A percentile compares a stretch with the other conserved stretches of the same genome.
phyloP scores from a whole-genome alignment of 768 basidiomycete genomes.

The Boletellus ananas region DNA sequence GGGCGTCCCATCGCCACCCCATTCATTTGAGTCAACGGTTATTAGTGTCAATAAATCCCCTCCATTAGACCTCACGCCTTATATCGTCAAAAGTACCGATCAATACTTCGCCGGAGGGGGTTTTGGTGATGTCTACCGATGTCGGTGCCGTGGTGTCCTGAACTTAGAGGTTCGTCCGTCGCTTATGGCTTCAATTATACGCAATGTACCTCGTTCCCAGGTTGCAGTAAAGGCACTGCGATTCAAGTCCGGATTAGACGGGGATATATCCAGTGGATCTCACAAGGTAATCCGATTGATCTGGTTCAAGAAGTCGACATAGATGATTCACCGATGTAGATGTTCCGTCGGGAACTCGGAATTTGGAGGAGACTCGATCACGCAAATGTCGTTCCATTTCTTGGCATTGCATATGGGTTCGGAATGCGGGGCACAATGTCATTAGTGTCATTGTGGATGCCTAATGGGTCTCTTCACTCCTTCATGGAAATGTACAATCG shows the following conservation, averaged over 20 bases:
- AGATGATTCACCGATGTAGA: neutral
- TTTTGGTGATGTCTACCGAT: constrained; percentile 16
- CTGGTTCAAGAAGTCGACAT: neutral
- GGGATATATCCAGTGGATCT: neutral
- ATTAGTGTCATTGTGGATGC: too few species aligned
- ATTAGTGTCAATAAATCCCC: neutral
- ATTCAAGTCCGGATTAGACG: constrained; percentile 5
- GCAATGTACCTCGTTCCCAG: neutral
- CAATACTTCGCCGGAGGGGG: constrained; percentile 4
- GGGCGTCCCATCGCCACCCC: too few species aligned
- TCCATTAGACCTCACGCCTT: constrained; percentile 8
- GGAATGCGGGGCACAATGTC: too few species aligned
- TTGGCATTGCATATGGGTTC: too few species aligned
- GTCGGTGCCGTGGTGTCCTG: constrained; percentile 1
- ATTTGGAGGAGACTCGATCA: too few species aligned
- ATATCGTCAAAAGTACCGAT: neutral
- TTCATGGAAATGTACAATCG: too few species aligned
- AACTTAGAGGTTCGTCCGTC: neutral
- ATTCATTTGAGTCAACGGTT: neutral
- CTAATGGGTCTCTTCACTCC: too few species aligned
- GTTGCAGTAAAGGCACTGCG: constrained; percentile 25
- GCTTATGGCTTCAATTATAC: accelerated
- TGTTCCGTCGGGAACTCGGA: constrained; percentile 27
- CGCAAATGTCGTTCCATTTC: too few species aligned
- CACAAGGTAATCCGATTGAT: neutral